phyloP scores from a whole-genome alignment of 768 basidiomycete genomes.

The Boletales sp. region DNA sequence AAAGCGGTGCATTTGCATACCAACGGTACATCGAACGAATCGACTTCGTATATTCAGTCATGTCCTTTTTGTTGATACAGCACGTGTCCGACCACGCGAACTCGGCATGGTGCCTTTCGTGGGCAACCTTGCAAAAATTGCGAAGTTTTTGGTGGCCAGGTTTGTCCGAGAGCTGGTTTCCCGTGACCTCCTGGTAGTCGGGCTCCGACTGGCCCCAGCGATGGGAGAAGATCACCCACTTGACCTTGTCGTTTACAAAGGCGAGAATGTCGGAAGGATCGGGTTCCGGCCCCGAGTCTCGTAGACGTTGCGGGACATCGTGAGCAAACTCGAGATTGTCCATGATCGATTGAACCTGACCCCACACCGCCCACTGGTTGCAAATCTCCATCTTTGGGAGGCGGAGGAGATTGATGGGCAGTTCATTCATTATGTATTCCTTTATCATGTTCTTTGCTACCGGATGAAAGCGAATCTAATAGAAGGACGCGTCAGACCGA shows the following conservation, averaged over 20 bases:
- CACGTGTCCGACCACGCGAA: constrained; percentile 2
- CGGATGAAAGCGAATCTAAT: neutral
- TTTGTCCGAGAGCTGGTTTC: neutral
- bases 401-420: neutral
- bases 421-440: neutral
- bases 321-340: neutral
- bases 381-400: neutral
- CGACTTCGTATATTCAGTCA: neutral
- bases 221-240: constrained; percentile 1
- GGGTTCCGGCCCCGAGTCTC: neutral
- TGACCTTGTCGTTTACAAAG: neutral
- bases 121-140: neutral
- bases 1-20: neutral
- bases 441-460: neutral
- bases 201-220: neutral
- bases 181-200: neutral
- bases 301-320: neutral
- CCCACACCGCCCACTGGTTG: neutral
- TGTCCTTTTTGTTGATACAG: constrained; percentile 1
- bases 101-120: neutral
- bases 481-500: neutral
- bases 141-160: neutral
- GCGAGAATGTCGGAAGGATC: neutral
- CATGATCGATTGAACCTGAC: neutral
- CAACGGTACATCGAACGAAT: constrained; percentile 3